Evolutionary conservation across 257 asterid species (phyloP), one percentile per base, ranked within the genome.

Genomic region (Petunia axillaris): DNA sequence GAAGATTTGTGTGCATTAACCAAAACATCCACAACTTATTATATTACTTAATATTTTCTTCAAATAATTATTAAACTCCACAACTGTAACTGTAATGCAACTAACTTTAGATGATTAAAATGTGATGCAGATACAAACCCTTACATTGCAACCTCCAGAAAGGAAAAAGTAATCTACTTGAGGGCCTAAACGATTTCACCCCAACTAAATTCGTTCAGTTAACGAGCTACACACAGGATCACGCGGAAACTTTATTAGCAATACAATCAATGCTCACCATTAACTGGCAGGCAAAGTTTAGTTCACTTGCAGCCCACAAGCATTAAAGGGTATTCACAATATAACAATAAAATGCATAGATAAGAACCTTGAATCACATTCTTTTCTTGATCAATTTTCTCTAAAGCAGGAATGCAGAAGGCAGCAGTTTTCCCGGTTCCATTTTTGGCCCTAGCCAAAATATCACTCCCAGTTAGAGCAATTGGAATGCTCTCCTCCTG

Each of bases 361-460:
- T 44, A 70, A 50, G 16, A 70, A 92, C 98, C 97, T 92, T 92
- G 98, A 89, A 94, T 94, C 41, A 85, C 93, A 85, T 92, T 91
- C 79, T 88, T 92, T 66, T 94, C 97, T 81, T 83, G 91, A 83
- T 94, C 97, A 84, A 94, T 94, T 88, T 91, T 94, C 85, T 94
- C 98, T 84, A 94, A 80, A 41, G 94, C 93, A 58, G 98, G 98
- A 77, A 94, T 87, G 87, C 97, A 94, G 81, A 92, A 94, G 25
- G 98, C 93, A 78, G 98, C 98, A 83, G 97, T 94, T 87, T 94
- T 94, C 82, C 98, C 98, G 2, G 98, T 94, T 83, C 97, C 98
- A 82, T 94, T 92, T 87, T 94, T 94, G 48, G 98, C 98, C 89
- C 98, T 89, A 76, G 98, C 98, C 85, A 94, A 84, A 62, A 94